Base-by-base conservation (phyloP, 1,284 basidiomycete genomes). In the Fomitopsis palustris region DNA sequence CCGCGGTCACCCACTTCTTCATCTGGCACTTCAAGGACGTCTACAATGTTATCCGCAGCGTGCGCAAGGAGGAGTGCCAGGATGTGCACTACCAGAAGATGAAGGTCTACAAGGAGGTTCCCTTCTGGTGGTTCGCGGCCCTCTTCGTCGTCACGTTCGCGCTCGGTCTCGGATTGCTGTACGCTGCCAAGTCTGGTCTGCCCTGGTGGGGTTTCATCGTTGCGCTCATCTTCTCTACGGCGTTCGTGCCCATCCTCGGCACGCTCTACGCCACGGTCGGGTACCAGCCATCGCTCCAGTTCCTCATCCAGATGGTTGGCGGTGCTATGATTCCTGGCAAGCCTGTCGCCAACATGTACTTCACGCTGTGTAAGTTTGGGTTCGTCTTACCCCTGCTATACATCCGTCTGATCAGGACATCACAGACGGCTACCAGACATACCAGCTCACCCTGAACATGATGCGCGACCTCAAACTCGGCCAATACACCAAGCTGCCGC, bases 21-120 rank as follows among this genome's bases (percentile, higher is more conserved):
- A 52, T 83, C 2, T 84, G 81, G 81, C 78, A 83, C 62, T 77
- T 79, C 10, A 76, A 78, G 57, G 77, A 80, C 42, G 77, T 84
- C 45, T 47, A 29, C 25, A 5, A 47, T 9, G 45, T 47, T 25
- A 25, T 47, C 12, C 23, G 45, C 7, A 47, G 29, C 27, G 45
- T 47, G 45, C 45, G 45, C 25, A 47, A 23, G 25, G 25, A 47
- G 12, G 45, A 47, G 45, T 47, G 45, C 45, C 45, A 47, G 45
- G 45, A 47, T 14, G 45, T 5, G 45, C 57, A 59, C 53, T 59
- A 49, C 53, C 38, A 54, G 43, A 47, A 43, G 35, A 59, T 56
- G 55, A 37, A 57, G 55, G 41, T 53, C 27, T 57, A 57, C 51
- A 52, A 53, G 29, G 56, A 57, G 35, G 56, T 51, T 7, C 57